Evolutionary conservation across 805 yeast genomes (phyloP).

Genomic region (Sungouiozyma intestinalis): DNA sequence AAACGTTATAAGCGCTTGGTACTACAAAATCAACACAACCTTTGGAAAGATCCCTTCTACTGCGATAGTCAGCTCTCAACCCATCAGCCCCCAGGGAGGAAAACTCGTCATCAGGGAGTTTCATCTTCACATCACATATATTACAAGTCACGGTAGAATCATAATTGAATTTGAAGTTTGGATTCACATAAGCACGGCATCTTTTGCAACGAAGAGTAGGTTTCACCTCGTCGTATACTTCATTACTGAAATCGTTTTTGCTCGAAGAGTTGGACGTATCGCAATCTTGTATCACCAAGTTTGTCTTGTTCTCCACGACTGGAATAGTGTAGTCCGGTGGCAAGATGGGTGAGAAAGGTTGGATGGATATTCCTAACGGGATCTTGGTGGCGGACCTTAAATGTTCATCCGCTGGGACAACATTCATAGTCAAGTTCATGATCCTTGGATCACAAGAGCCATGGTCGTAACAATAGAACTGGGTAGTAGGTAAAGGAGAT

Average conservation of each 20-base stretch:
- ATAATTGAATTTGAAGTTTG: constrained; percentile 56
- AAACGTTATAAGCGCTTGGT: constrained; percentile 57
- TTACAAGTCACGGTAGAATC: constrained; percentile 69
- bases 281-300: constrained; percentile 1
- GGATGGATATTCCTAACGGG: constrained; percentile 71
- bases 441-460: constrained; percentile 76
- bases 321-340: constrained; percentile 48
- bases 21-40: constrained; percentile 85
- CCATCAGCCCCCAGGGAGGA: constrained; percentile 53
- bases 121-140: constrained; percentile 70
- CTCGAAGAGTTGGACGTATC: background rate
- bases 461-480: constrained; percentile 63
- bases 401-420: constrained; percentile 65
- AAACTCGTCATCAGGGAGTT: constrained; percentile 55
- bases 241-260: background rate
- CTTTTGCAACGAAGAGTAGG: constrained; percentile 77
- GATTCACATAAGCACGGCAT: constrained; percentile 85
- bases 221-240: constrained; percentile 30
- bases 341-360: constrained; percentile 70
- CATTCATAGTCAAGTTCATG: constrained; percentile 70
- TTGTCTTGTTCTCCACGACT: constrained; percentile 24
- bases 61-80: constrained; percentile 46
- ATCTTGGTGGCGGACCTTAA: constrained; percentile 58
- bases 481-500: constrained; percentile 77
- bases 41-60: constrained; percentile 46